phyloP scores from a whole-genome alignment of 768 basidiomycete genomes.

The Melanogaster broomeanus region DNA sequence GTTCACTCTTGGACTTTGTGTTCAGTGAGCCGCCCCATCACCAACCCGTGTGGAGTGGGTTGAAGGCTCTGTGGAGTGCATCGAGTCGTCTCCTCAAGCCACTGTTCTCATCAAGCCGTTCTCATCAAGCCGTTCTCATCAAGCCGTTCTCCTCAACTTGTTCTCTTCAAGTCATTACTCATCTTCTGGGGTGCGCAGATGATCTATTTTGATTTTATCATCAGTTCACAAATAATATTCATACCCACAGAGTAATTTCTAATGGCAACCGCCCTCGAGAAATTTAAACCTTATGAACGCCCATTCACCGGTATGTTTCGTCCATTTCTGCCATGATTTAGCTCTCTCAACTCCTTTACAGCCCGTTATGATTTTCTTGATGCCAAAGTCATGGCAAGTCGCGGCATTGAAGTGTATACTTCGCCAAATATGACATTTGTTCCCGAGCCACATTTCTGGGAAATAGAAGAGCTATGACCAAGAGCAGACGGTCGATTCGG shows the following conservation, averaged over 20 bases:
- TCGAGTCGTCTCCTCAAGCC: not conserved
- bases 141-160: too few relatives aligned
- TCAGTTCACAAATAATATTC: too few relatives aligned
- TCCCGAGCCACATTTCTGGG: constrained; percentile 1
- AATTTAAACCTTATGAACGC: not conserved
- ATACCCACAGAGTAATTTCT: not conserved
- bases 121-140: too few relatives aligned
- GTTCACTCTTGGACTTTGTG: constrained; percentile 2
- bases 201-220: too few relatives aligned
- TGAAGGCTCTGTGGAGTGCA: not conserved
- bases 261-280: not conserved
- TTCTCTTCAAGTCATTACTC: too few relatives aligned
- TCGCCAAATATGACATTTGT: constrained; percentile 6
- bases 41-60: not conserved
- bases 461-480: not conserved
- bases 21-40: not conserved
- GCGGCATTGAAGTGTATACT: not conserved
- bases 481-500: not conserved
- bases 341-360: not conserved
- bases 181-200: too few relatives aligned
- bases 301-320: not conserved
- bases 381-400: not conserved
- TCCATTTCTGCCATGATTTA: not conserved
- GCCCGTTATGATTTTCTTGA: not conserved
- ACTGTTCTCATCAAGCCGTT: not conserved